These are phyloP conservation scores for Jatropha curcas DNA, from an alignment of 345 rosid species.

Conservation along the genomic window DNA sequence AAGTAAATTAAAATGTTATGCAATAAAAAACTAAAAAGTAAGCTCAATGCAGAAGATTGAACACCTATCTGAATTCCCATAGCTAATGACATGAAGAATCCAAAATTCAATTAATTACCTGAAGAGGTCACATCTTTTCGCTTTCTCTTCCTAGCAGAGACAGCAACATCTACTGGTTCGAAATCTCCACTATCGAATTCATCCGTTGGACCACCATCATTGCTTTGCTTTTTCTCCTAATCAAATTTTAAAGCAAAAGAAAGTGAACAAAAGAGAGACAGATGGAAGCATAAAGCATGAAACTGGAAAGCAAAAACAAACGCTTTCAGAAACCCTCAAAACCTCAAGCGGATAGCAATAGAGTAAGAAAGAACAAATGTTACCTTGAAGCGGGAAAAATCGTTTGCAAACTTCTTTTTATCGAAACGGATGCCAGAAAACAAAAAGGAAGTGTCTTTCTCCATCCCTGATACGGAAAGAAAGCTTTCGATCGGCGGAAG, in stretches of 20 bases:
- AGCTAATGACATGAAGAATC: not conserved
- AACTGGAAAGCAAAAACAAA: not conserved
- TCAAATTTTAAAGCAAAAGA: no score
- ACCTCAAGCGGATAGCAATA: not conserved
- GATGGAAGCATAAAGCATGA: not conserved
- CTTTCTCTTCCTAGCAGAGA: conserved; percentile 54
- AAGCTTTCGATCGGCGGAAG: not conserved
- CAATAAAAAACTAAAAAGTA: not conserved
- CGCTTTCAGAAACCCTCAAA: not conserved
- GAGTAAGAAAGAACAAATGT: not conserved
- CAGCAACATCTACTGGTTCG: conserved; percentile 30
- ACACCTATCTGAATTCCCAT: not conserved
- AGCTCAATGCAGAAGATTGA: not conserved
- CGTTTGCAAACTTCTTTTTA: conserved; percentile 59
- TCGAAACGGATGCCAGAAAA: conserved; percentile 73
- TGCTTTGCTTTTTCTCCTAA: conserved; percentile 44
- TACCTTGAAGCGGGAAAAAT: conserved; percentile 68
- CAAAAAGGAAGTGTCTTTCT: conserved; percentile 59
- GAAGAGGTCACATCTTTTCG: conserved; percentile 45
- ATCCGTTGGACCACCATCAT: conserved; percentile 24
- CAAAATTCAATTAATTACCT: conserved; percentile 33
- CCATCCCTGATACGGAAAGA: conserved; percentile 43
- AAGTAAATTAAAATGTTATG: not conserved
- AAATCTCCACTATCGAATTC: conserved; percentile 38
- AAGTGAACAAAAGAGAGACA: not conserved